Evolutionary conservation across 768 basidiomycete genomes (phyloP), one percentile per base, ranked within the genome.

Genomic region (Leccinum boreale): DNA sequence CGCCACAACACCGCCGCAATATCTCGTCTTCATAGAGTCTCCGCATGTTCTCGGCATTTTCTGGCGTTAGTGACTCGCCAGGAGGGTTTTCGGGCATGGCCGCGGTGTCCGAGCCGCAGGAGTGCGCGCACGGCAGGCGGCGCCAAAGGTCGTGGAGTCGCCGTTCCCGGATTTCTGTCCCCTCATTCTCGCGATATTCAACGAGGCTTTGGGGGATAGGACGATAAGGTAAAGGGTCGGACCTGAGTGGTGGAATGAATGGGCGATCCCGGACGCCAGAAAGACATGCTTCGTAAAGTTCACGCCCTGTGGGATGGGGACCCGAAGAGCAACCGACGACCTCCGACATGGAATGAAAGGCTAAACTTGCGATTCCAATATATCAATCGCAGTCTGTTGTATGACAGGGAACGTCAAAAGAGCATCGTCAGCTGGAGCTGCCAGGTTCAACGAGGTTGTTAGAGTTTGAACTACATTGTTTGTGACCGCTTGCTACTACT

Each of bases 21-120:
- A 97, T 74, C 69, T 96, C 94, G 63, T 82, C 81, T 63, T 90
- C 85, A 74, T 96, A 96, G 73, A 85, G 80, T 49, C 78, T 81
- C 65, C 84, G 77, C 63, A 92, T 75, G 65, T 79, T 73, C 64
- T 85, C 81, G 15, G 87, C 92, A 57, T 80, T 69, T 66, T 84
- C 82, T 36, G 72, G 71, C 47, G 75, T 84, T 60, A 86, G 62
- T 51, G 57, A 50, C 61, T 65, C 63, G 55, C 62, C 56, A 54
- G 46, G 54, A 36, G 61, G 45, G 58, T 53, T 52, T 36, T 54
- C 58, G 21, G 58, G 60, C 23, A 58, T 61, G 33, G 52, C 68
- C 60, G 60, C 65, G 53, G 64, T 42, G 47, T 70, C 53, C 58
- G 72, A 55, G 52, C 62, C 67, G 53, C 65, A 65, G 50, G 58